Evolutionary conservation across 495 filamentous ascomycete species (phyloP), one percentile per base, ranked within the genome.

Genomic region (Sordaria brevicollis): DNA sequence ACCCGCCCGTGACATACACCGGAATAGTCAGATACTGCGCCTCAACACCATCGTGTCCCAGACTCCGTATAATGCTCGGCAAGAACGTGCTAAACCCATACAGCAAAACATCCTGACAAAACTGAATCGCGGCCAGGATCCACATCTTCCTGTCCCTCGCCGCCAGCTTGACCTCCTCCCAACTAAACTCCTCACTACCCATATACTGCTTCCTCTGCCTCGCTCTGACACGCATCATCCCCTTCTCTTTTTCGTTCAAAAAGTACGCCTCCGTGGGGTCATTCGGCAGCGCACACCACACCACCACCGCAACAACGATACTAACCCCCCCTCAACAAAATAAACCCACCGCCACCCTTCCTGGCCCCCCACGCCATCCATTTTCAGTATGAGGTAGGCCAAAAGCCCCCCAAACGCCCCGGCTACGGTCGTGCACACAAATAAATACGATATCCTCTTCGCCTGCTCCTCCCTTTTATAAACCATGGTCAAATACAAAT

Each of bases 401-500:
- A 94, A 85, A 0, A 93, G 83, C 3, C 91, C 91, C 70, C 92
- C 92, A 71, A 94, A 93, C 1, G 91, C 91, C 0, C 92, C 92
- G 3, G 90, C 87, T 0, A 94, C 79, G 4, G 92, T 90, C 2
- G 92, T 91, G 1, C 91, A 91, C 17, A 90, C 91, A 77, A 94
- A 92, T 81, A 97, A 92, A 65, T 94, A 90, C 7, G 91, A 91
- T 35, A 90, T 84, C 2, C 83, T 74, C 31, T 82, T 76, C 36
- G 81, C 83, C 19, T 82, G 79, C 73, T 85, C 83, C 15, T 79
- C 76, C 6, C 80, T 71, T 71, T 80, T 81, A 70, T 84, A 96
- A 89, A 93, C 95, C 79, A 92, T 94, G 0, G 90, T 92, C 2
- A 97, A 83, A 76, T 94, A 95, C 74, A 94, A 92, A 65, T 89